Evolutionary conservation across 2,329 filamentous ascomycete species (phyloP), one percentile per base, ranked within the genome.

Genomic region (Venturiaceae sp.): DNA sequence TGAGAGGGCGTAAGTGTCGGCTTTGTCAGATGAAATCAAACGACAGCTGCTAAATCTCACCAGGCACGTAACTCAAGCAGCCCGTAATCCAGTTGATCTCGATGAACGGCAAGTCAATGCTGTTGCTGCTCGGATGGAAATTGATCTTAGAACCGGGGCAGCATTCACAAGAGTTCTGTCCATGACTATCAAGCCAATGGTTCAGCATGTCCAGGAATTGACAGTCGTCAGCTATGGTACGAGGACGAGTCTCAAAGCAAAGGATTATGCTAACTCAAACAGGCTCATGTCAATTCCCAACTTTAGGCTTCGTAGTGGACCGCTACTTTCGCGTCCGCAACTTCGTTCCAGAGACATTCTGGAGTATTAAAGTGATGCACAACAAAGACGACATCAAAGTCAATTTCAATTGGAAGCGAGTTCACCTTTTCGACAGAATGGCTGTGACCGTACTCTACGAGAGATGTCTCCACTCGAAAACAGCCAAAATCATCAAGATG

Each of bases 241-340:
- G 75, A 63, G 16, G n/a, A n/a, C n/a, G n/a, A n/a, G n/a, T n/a
- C n/a, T n/a, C n/a, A n/a, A n/a, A n/a, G n/a, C n/a, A n/a, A n/a
- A n/a, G n/a, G n/a, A n/a, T n/a, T 44, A 16, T 50, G 30, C 39
- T 28, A 14, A 59, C n/a, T 50, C 50, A 46, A 37, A 36, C 60
- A 89, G 89, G 83, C 14, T 96, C 92, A 3, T 99, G 94, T 64
- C 94, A 99, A 70, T 99, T 99, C 66, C 94, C 94, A 1, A 97
- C 94, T 0, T 79, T 99, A 5, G 94, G 94, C 0, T 99, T 99
- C 64, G 92, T 99, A 1, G 94, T 99, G 6, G 94, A 99, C 71
- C 84, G 92, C 53, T 99, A 97, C 71, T 90, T 96, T 66, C 85
- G 89, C 55, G 94, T 99, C 55, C 86, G 90, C 62, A 96, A 95